A percentile compares a stretch with the other conserved stretches of the same genome.
phyloP scores from a whole-genome alignment of 2,329 filamentous ascomycete species.

The Pseudocercospora vitis region DNA sequence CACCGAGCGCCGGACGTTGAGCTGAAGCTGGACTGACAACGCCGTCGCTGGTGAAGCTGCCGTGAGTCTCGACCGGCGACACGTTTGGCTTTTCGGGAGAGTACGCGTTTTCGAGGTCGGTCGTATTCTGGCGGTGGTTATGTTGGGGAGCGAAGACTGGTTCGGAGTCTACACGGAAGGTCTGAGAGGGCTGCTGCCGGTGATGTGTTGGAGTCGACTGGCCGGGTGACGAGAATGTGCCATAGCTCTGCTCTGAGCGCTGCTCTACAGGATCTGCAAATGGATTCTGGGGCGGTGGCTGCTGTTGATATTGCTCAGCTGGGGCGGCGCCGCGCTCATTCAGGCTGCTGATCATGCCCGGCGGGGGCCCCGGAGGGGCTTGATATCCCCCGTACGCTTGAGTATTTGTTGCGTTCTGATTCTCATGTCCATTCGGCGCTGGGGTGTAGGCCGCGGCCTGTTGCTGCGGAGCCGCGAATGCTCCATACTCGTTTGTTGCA shows the following conservation, averaged over 20 bases:
- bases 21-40: conserved; percentile 18
- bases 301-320: conserved; percentile 15
- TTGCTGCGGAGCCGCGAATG: conserved; percentile 19
- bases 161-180: conserved; percentile 29
- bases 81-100: conserved; percentile 18
- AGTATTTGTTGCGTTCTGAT: background rate
- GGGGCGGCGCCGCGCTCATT: conserved; percentile 14
- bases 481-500: conserved; percentile 14
- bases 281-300: conserved; percentile 36
- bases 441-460: conserved; percentile 6
- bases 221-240: conserved; percentile 10
- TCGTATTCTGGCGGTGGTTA: conserved; percentile 22
- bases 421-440: conserved; percentile 11
- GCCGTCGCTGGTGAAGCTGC: conserved; percentile 6
- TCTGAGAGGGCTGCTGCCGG: conserved; percentile 20
- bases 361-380: conserved; percentile 30
- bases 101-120: conserved; percentile 32
- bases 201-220: conserved; percentile 10
- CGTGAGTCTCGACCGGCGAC: conserved; percentile 21
- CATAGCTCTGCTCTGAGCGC: conserved; percentile 21
- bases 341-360: conserved; percentile 13
- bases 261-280: conserved; percentile 46
- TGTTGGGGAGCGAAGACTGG: conserved; percentile 20
- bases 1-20: conserved; percentile 26
- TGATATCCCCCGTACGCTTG: conserved; percentile 19